These are phyloP conservation scores for Metschnikowia chrysomelidarum DNA, from an alignment of 805 yeast species.

Conservation along the genomic window DNA sequence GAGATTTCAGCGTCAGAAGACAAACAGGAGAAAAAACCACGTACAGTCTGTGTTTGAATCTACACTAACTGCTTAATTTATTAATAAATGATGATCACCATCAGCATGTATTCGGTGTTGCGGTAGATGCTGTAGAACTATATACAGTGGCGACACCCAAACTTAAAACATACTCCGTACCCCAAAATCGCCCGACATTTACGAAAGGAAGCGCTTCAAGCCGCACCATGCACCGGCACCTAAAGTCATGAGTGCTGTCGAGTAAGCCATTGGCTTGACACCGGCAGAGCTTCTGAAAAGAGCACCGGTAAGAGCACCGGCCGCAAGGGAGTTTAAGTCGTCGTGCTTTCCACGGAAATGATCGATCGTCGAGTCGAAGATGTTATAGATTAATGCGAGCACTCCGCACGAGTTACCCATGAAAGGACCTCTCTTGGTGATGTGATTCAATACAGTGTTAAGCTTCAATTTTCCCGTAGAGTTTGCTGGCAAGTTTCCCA, in stretches of 20 bases:
- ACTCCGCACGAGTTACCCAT: constrained; percentile 96
- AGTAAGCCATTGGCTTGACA: constrained; percentile 79
- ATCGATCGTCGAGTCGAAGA: constrained; percentile 78
- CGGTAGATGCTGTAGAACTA: constrained; percentile 13
- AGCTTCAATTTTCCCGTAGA: constrained; percentile 79
- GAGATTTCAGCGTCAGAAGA: not conserved
- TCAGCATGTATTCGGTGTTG: constrained; percentile 10
- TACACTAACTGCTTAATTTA: not conserved
- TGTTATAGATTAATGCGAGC: constrained; percentile 82
- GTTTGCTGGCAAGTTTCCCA: constrained; percentile 69
- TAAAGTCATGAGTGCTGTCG: constrained; percentile 80
- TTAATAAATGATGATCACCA: not conserved
- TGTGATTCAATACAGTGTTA: constrained; percentile 86
- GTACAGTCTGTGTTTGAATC: constrained; percentile 6
- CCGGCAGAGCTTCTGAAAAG: constrained; percentile 85
- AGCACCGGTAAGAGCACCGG: constrained; percentile 94
- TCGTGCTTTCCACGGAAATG: constrained; percentile 86
- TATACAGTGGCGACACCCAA: constrained; percentile 17
- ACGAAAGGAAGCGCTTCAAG: constrained; percentile 47
- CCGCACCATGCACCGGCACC: constrained; percentile 95
- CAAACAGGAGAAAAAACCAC: constrained; percentile 8
- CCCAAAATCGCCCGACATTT: constrained; percentile 16
- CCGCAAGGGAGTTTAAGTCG: constrained; percentile 73
- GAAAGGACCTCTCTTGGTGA: constrained; percentile 95
- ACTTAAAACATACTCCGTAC: constrained; percentile 14